Base-by-base conservation (phyloP, 768 basidiomycete genomes). In the Rhodotorula graminis region DNA sequence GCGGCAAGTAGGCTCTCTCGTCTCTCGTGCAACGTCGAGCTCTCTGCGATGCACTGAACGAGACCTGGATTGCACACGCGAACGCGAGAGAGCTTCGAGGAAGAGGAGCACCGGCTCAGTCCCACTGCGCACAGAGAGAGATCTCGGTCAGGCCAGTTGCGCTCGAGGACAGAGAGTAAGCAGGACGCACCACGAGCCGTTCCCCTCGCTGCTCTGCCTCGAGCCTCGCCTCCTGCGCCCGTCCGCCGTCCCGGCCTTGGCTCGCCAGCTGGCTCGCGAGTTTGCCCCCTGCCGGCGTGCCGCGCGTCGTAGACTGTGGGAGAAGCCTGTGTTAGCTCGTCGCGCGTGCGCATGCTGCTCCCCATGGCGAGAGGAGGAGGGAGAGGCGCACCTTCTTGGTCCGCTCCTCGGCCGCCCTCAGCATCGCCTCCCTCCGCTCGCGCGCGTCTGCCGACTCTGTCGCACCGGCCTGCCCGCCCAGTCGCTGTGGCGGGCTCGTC, bases 71-170 rank as follows among this genome's bases (percentile, higher is more conserved):
- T 25, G 16, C 42, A n/a, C 29, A 14, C 29, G 14, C 19, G 40
- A 23, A 21, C n/a, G 37, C 29, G 31, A 23, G 31, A 31, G 16
- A 60, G 46, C 33, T 15, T 4, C 2, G 14, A 59, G 44, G 40
- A 21, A 21, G 33, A 37, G 21, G 53, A 55, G 53, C 14, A 8
- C 44, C 6, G 25, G 7, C 16, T 56, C 61, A 72, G 27, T 72
- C 71, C 71, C 71, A 72, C 71, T 72, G 58, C 21, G 23, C 11
- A 46, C 37, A 37, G n/a, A n/a, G n/a, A n/a, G n/a, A n/a, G n/a
- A n/a, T n/a, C n/a, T n/a, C n/a, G n/a, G n/a, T n/a, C n/a, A n/a
- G n/a, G n/a, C n/a, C n/a, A n/a, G 40, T 27, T 60, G 37, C 3
- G 15, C 49, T 29, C 46, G 2, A 3, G 4, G 52, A n/a, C 14